Base-by-base conservation (phyloP, 805 yeast species). In the Ascoidea rubescens region DNA sequence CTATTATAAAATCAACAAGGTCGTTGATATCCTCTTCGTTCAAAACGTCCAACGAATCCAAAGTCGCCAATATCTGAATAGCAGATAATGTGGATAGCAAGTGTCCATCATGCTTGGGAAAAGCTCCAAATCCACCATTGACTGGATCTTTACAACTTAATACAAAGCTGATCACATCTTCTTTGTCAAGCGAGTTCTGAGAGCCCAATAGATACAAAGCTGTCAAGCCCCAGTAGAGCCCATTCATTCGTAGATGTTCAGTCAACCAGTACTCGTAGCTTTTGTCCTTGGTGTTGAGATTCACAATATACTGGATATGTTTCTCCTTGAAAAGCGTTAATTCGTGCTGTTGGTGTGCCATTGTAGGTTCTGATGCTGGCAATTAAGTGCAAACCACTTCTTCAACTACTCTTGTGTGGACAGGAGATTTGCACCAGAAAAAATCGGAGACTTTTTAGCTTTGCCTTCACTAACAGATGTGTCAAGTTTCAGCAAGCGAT, bases 161-260 rank as follows among this genome's bases (percentile, higher is more conserved):
- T 4, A 91, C 86, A 63, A 82, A 93, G n/a, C 71, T 66, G 1
- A 86, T 65, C 12, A 91, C 78, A 5, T 83, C 86, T 1, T 72
- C 67, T 51, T 72, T 70, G n/a, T 80, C 72, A 53, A 91, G 75
- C 0, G 80, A 76, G 12, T 76, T 75, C 42, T 73, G 66, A 2
- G 81, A 70, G 32, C 75, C 71, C 66, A 91, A 62, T 1, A 84
- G 66, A 50, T 77, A 76, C 37, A 90, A 65, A 0, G 96, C 88
- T 16, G 85, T 83, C 2, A 87, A 70, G 0, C 97, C 98, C 99
- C 99, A 93, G 64, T 93, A 93, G 0, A 93, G 73, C 1, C 98
- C 99, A 60, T 87, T 88, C 73, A 93, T 67, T 37, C 97, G 74
- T 50, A 93, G 71, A 64, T 93, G 98, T 61, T 93, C 98, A 8